Evolutionary conservation across 257 asterid genomes (phyloP).

Genomic region (Mitragyna speciosa): DNA sequence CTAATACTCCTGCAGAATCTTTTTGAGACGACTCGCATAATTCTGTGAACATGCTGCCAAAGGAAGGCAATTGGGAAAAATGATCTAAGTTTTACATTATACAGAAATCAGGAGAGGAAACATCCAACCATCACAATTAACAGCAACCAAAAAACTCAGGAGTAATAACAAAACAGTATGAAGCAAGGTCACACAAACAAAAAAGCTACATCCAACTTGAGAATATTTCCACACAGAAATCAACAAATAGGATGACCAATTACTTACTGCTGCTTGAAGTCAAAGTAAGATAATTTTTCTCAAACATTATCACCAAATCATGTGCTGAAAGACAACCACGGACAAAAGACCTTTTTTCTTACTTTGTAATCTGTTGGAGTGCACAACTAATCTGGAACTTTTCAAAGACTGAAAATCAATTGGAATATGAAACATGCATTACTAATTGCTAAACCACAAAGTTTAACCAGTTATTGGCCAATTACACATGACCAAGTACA

Average conservation of each 20-base stretch:
- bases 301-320: neutral
- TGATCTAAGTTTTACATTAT: neutral
- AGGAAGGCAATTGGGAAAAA: neutral
- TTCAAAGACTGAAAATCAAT: neutral
- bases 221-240: neutral
- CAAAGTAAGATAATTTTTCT: neutral
- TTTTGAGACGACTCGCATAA: conserved; percentile 53
- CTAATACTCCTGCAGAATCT: conserved; percentile 50
- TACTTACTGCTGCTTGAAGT: neutral
- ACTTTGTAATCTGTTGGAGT: neutral
- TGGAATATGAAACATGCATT: neutral
- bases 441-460: neutral
- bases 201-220: neutral
- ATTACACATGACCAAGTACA: neutral
- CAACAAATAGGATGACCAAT: neutral
- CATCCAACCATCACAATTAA: neutral
- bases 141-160: neutral
- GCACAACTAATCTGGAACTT: neutral
- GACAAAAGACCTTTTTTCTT: too few relatives aligned
- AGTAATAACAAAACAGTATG: neutral
- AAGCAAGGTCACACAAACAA: neutral
- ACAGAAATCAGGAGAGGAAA: neutral
- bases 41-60: conserved; percentile 66
- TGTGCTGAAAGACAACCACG: too few relatives aligned
- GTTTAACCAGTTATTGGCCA: neutral